Percentiles rank a stretch among this genome's conserved stretches.
Conservation (phyloP, 441 rosid genomes). For the Gossypium davidsonii region DNA sequence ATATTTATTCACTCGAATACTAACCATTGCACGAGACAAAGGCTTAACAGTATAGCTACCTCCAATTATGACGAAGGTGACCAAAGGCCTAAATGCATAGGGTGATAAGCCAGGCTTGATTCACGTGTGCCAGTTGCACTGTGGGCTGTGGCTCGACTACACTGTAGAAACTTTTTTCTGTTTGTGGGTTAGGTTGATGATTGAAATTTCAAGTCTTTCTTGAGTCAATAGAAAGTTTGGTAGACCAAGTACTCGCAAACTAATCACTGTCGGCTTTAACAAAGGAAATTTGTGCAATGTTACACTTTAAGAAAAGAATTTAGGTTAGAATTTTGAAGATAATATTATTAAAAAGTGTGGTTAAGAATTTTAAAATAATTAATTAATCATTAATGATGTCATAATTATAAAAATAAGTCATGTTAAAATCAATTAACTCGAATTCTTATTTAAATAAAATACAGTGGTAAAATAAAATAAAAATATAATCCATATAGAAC, state of each 20-base stretch:
- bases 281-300: no score
- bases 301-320: no score
- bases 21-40: neutral
- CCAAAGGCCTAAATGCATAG: constrained; percentile 1
- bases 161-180: neutral
- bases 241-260: neutral
- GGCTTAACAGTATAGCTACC: neutral
- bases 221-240: neutral
- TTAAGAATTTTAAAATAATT: no score
- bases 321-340: no score
- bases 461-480: no score
- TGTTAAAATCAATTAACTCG: no score
- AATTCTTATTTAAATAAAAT: no score
- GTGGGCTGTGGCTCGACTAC: neutral
- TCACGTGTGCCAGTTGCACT: neutral
- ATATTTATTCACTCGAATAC: neutral
- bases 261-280: neutral
- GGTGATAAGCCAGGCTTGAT: neutral
- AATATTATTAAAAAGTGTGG: no score
- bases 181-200: neutral
- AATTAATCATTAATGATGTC: no score
- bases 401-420: no score
- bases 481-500: no score
- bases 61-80: constrained; percentile 6
- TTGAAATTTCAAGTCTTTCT: neutral